Conservation (phyloP, 1,284 basidiomycete genomes). For the Mrakiaceae sp. region DNA sequence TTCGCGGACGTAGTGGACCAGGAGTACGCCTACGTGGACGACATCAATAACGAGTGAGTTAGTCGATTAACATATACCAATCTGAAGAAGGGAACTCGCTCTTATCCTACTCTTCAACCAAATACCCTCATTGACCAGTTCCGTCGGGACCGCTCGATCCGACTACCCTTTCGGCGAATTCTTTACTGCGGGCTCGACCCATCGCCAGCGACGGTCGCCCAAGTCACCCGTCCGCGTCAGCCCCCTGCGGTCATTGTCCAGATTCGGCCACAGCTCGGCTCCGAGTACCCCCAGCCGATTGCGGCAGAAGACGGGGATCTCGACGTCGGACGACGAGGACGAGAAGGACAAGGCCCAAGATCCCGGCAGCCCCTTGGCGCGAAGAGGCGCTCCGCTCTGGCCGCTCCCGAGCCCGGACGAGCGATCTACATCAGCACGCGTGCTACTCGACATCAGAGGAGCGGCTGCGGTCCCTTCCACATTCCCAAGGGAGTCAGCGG, state of each 20-base stretch:
- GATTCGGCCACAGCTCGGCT: neutral
- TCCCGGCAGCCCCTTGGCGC: no score
- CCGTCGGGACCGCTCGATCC: slow-evolving; percentile 24
- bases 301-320: slow-evolving; percentile 23
- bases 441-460: no score
- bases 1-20: no score
- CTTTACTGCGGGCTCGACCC: slow-evolving; percentile 9
- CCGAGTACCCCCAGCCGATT: neutral
- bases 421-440: no score
- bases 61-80: no score
- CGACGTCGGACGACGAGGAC: slow-evolving; percentile 21
- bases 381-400: slow-evolving; percentile 18
- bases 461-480: no score
- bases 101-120: no score
- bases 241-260: neutral
- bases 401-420: no score
- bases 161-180: slow-evolving; percentile 2
- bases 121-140: neutral
- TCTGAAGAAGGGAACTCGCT: no score
- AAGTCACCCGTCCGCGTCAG: neutral
- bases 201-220: slow-evolving; percentile 8
- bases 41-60: no score
- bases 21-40: no score
- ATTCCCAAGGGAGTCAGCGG: no score
- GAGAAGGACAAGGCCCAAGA: slow-evolving; percentile 17